Conservation (phyloP, 78 protist genomes). For the Planoprotostelium fungivorum region DNA sequence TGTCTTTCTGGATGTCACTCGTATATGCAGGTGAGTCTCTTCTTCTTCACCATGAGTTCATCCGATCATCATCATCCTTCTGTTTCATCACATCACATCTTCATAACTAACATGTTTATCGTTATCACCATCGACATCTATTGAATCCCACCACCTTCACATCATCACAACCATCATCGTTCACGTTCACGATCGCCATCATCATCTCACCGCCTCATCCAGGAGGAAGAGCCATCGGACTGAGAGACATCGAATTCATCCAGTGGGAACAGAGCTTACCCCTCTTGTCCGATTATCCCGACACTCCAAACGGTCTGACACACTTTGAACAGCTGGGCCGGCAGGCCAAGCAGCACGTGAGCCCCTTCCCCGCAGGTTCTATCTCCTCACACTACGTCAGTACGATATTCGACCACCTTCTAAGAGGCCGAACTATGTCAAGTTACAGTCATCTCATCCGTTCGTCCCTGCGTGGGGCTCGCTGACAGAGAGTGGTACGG, state of each 20-base stretch:
- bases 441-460: not conserved
- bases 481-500: not conserved
- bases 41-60: too few species aligned
- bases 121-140: too few species aligned
- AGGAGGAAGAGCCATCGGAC: not conserved
- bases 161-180: too few species aligned
- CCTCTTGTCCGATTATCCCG: not conserved
- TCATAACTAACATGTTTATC: too few species aligned
- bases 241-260: not conserved
- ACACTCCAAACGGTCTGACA: not conserved
- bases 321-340: not conserved
- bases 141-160: too few species aligned
- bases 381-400: too few species aligned
- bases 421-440: not conserved
- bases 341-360: not conserved
- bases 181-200: not conserved
- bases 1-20: constrained; percentile 43
- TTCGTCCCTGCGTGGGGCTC: not conserved
- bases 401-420: not conserved
- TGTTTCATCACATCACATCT: too few species aligned
- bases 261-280: not conserved
- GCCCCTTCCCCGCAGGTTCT: too few species aligned
- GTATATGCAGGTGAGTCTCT: constrained; percentile 44
- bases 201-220: not conserved
- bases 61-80: too few species aligned